Evolutionary conservation across 768 basidiomycete species (phyloP).

Genomic region (Phaeotremella fagi): DNA sequence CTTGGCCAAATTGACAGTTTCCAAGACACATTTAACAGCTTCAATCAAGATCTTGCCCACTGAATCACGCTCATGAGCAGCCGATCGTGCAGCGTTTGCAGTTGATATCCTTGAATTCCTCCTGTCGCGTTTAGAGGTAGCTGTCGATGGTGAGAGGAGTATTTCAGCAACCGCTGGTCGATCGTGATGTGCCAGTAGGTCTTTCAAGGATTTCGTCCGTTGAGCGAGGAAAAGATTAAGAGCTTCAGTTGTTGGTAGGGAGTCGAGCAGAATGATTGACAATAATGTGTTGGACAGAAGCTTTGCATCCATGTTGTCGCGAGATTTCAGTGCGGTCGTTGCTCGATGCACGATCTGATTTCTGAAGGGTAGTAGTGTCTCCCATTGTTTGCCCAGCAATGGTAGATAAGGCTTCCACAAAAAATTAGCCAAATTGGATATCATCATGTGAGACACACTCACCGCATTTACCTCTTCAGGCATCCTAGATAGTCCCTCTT

Average conservation of each 20-base stretch:
- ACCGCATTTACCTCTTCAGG: conserved; percentile 61
- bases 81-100: conserved; percentile 10
- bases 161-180: neutral
- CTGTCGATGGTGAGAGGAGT: neutral
- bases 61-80: conserved; percentile 14
- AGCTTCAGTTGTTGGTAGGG: conserved; percentile 69
- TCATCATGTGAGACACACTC: conserved; percentile 55
- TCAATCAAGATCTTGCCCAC: conserved; percentile 22
- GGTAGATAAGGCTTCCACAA: conserved; percentile 70
- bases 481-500: conserved; percentile 64
- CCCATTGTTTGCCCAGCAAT: conserved; percentile 88
- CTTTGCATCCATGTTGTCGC: conserved; percentile 49
- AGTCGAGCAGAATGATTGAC: conserved; percentile 83
- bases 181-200: conserved; percentile 22
- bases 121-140: conserved; percentile 7
- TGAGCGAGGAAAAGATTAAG: conserved; percentile 67
- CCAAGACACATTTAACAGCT: conserved; percentile 23
- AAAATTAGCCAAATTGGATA: conserved; percentile 53
- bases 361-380: conserved; percentile 76
- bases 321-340: conserved; percentile 70
- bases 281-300: conserved; percentile 69
- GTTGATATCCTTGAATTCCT: conserved; percentile 16
- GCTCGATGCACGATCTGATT: conserved; percentile 83
- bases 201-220: conserved; percentile 41
- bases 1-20: conserved; percentile 22